Evolutionary conservation across 768 basidiomycete genomes (phyloP).

Genomic region (Termitomyces sp.): DNA sequence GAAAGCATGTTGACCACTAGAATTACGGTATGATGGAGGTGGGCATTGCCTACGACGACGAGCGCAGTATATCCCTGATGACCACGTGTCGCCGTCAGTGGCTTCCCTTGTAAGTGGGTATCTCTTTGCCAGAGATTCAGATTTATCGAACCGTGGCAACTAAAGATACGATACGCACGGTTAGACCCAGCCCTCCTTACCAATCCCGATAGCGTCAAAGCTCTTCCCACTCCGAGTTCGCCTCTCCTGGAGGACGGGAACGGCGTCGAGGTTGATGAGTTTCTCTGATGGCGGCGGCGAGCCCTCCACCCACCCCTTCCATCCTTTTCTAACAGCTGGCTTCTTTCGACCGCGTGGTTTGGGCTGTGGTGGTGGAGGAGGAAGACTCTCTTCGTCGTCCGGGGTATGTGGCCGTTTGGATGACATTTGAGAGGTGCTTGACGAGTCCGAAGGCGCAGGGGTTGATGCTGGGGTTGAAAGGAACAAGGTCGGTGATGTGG

Average conservation of each 20-base stretch:
- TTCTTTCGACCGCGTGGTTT: constrained; percentile 50
- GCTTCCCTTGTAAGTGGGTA: constrained; percentile 12
- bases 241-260: constrained; percentile 64
- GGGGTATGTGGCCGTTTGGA: constrained; percentile 79
- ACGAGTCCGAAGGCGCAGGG: constrained; percentile 70
- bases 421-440: constrained; percentile 68
- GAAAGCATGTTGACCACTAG: constrained; percentile 10
- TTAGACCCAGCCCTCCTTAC: constrained; percentile 74
- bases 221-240: constrained; percentile 81
- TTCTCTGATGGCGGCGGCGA: constrained; percentile 76
- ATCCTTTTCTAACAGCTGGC: constrained; percentile 68
- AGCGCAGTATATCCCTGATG: constrained; percentile 7
- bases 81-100: constrained; percentile 16
- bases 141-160: constrained; percentile 46
- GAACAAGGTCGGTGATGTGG: constrained; percentile 36
- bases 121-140: constrained; percentile 27
- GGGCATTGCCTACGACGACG: constrained; percentile 8
- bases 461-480: constrained; percentile 66
- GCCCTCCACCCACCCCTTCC: constrained; percentile 91
- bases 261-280: constrained; percentile 75
- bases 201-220: constrained; percentile 77
- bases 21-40: constrained; percentile 5
- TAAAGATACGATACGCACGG: constrained; percentile 32
- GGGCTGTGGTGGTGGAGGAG: constrained; percentile 18
- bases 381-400: constrained; percentile 46